These are phyloP conservation scores for Suillus alpinus DNA, from an alignment of 768 basidiomycete species.

Conservation along the genomic window DNA sequence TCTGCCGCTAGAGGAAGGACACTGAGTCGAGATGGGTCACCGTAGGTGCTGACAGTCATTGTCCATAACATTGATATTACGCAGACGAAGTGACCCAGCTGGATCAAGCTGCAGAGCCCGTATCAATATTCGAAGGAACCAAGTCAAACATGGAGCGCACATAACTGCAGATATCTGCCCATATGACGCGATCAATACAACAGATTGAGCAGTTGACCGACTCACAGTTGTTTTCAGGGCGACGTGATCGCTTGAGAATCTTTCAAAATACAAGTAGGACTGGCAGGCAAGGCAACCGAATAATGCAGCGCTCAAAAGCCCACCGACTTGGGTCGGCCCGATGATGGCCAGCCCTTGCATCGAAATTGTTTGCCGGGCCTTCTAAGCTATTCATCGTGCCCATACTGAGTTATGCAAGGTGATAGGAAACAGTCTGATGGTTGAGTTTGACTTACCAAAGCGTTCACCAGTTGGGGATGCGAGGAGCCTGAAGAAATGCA, in stretches of 20 bases:
- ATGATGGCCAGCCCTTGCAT: neutral
- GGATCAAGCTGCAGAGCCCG: neutral
- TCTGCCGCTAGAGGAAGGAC: constrained; percentile 1
- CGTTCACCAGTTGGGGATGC: neutral
- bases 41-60: constrained; percentile 5
- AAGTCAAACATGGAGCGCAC: neutral
- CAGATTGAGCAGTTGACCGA: neutral
- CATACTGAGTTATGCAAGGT: neutral
- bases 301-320: constrained; percentile 6
- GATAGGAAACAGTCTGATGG: neutral
- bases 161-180: constrained; percentile 3
- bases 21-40: neutral
- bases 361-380: neutral
- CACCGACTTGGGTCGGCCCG: constrained; percentile 14
- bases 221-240: constrained; percentile 4
- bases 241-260: constrained; percentile 6
- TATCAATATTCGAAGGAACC: neutral
- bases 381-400: neutral
- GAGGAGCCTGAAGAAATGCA: neutral
- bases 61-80: neutral
- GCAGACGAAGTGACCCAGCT: constrained; percentile 3
- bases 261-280: constrained; percentile 12
- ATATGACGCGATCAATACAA: neutral
- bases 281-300: constrained; percentile 15
- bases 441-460: neutral